phyloP scores from a whole-genome alignment of 176 grass and related monocot genomes.

The maize (Zea mays) region DNA sequence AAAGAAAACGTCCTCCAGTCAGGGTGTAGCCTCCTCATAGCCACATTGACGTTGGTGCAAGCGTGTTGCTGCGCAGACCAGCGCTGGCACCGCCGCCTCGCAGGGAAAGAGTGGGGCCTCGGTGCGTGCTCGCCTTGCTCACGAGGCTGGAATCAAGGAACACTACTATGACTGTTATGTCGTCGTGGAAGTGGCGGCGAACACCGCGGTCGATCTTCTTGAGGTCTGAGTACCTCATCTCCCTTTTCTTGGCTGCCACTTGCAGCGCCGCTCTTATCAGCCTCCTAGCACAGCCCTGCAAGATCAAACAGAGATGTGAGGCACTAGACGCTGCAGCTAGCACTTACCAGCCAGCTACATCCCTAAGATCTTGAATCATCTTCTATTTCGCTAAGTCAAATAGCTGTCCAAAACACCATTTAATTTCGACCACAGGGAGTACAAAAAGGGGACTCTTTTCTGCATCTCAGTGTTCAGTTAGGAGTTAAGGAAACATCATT shows the following conservation, averaged over 20 bases:
- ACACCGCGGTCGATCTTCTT: constrained; percentile 94
- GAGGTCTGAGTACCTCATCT: constrained; percentile 96
- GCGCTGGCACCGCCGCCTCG: constrained; percentile 61
- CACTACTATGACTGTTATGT: constrained; percentile 79
- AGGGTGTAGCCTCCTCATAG: background rate
- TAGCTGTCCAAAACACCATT: background rate
- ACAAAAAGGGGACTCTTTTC: background rate
- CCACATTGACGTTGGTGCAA: constrained; percentile 49
- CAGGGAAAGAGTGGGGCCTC: constrained; percentile 54
- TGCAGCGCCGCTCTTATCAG: constrained; percentile 71
- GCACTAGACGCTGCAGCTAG: background rate
- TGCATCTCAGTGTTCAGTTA: background rate
- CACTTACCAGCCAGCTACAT: no score
- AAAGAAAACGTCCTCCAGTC: constrained; percentile 18
- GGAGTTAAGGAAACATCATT: background rate
- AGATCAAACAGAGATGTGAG: constrained; percentile 31
- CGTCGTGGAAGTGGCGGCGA: constrained; percentile 91
- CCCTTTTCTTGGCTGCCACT: constrained; percentile 87
- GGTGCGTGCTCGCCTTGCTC: constrained; percentile 53
- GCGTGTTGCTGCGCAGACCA: constrained; percentile 55
- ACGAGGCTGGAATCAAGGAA: constrained; percentile 76
- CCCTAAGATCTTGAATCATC: background rate
- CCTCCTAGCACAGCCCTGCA: constrained; percentile 81
- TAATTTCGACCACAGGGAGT: background rate
- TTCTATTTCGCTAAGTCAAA: background rate